Evolutionary conservation across 169 alveolate genomes (phyloP).

Genomic region (Cryptosporidium andersoni): DNA sequence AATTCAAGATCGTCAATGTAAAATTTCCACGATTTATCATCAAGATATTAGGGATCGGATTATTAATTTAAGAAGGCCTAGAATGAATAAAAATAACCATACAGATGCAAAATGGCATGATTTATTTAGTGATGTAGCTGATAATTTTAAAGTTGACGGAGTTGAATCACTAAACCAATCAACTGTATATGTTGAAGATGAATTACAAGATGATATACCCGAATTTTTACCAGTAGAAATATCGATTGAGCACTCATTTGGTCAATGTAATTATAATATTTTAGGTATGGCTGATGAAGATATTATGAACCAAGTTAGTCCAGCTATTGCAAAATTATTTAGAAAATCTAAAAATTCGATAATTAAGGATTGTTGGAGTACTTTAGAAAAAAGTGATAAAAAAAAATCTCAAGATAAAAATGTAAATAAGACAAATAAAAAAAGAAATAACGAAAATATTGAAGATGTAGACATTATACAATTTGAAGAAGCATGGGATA

Average conservation of each 20-base stretch:
- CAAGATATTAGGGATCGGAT: conserved; percentile 21
- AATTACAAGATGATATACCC: conserved; percentile 20
- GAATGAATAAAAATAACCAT: conserved; percentile 12
- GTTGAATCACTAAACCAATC: not conserved
- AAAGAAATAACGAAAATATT: conserved; percentile 22
- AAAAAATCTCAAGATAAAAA: conserved; percentile 11
- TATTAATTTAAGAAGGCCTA: conserved; percentile 36
- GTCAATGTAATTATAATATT: conserved; percentile 43
- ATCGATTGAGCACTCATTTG: conserved; percentile 52
- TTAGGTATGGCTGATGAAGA: conserved; percentile 69
- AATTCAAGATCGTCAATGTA: not conserved
- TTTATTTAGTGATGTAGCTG: conserved; percentile 1
- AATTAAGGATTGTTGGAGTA: conserved; percentile 52
- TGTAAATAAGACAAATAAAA: not conserved
- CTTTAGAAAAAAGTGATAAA: conserved; percentile 32
- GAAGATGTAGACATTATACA: conserved; percentile 50
- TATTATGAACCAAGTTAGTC: conserved; percentile 52
- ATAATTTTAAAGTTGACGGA: conserved; percentile 12
- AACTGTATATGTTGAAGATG: conserved; percentile 47
- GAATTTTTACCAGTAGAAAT: conserved; percentile 51
- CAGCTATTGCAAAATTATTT: conserved; percentile 27
- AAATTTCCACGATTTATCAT: conserved; percentile 21
- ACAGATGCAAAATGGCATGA: conserved; percentile 34
- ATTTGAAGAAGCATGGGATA: conserved; percentile 48
- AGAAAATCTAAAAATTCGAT: conserved; percentile 46